These are phyloP conservation scores for Fusarium sp. DNA, from an alignment of 2,329 filamentous ascomycete species.

Conservation along the genomic window DNA sequence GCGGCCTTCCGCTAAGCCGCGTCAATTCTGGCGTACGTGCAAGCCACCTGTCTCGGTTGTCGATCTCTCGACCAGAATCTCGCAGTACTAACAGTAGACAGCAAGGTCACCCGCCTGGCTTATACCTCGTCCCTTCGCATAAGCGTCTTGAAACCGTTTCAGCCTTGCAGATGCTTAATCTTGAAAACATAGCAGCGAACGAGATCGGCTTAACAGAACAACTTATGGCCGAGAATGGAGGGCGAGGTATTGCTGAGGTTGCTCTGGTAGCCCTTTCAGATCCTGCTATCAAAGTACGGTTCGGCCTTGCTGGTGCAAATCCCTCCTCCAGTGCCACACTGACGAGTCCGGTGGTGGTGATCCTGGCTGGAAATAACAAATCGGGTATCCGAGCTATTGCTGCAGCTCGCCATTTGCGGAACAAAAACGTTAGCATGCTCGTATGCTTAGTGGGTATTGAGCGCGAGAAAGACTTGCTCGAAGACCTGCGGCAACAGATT, in stretches of 20 bases:
- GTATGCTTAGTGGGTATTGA: slow-evolving; percentile 88
- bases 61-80: slow-evolving; percentile 44
- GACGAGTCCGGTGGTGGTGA: slow-evolving; percentile 62
- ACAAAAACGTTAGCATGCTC: slow-evolving; percentile 82
- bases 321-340: slow-evolving; percentile 43
- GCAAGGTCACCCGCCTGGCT: slow-evolving; percentile 53
- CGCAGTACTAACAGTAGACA: slow-evolving; percentile 48
- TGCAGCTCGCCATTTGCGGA: slow-evolving; percentile 85
- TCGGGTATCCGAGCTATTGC: slow-evolving; percentile 86
- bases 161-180: slow-evolving; percentile 86
- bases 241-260: slow-evolving; percentile 86
- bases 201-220: slow-evolving; percentile 89
- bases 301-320: slow-evolving; percentile 54
- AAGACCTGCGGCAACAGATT: slow-evolving; percentile 82
- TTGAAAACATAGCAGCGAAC: slow-evolving; percentile 89
- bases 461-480: slow-evolving; percentile 80
- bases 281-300: slow-evolving; percentile 66
- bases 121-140: slow-evolving; percentile 64
- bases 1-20: slow-evolving; percentile 55
- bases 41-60: slow-evolving; percentile 45
- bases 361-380: slow-evolving; percentile 96
- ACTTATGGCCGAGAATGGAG: slow-evolving; percentile 91
- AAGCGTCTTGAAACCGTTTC: slow-evolving; percentile 70
- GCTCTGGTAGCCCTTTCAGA: slow-evolving; percentile 74
- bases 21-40: slow-evolving; percentile 58